phyloP scores from a whole-genome alignment of 306 rosid genomes.

The Vigna unguiculata region DNA sequence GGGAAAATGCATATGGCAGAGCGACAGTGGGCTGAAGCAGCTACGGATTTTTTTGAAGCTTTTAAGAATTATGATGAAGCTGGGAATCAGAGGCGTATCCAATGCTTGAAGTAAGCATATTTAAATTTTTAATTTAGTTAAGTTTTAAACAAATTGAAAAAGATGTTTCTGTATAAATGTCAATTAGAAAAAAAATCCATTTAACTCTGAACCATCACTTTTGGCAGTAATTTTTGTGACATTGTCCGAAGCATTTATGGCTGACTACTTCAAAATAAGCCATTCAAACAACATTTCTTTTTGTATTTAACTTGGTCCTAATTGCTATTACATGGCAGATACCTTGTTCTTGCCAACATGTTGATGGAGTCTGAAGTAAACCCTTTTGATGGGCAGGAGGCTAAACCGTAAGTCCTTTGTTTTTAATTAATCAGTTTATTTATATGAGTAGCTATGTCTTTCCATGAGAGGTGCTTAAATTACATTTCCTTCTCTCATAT shows the following conservation, averaged over 20 bases:
- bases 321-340: constrained; percentile 57
- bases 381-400: constrained; percentile 74
- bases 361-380: constrained; percentile 75
- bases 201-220: constrained; percentile 26
- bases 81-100: constrained; percentile 97
- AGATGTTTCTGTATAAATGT: background rate
- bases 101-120: constrained; percentile 83
- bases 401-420: constrained; percentile 64
- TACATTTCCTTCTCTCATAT: background rate
- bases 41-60: constrained; percentile 97
- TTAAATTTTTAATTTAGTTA: constrained; percentile 14
- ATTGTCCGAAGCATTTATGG: constrained; percentile 21
- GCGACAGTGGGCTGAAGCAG: constrained; percentile 99
- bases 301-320: constrained; percentile 28
- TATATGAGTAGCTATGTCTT: background rate
- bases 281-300: constrained; percentile 1
- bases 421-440: background rate
- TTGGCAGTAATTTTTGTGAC: constrained; percentile 7
- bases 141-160: constrained; percentile 30
- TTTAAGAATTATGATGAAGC: constrained; percentile 97
- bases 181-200: background rate
- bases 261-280: constrained; percentile 14
- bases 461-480: background rate
- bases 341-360: constrained; percentile 90
- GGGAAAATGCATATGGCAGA: constrained; percentile 99